These are phyloP conservation scores for Pilasporangium apinafurcum DNA, from an alignment of 352 stramenopile species.

Conservation along the genomic window DNA sequence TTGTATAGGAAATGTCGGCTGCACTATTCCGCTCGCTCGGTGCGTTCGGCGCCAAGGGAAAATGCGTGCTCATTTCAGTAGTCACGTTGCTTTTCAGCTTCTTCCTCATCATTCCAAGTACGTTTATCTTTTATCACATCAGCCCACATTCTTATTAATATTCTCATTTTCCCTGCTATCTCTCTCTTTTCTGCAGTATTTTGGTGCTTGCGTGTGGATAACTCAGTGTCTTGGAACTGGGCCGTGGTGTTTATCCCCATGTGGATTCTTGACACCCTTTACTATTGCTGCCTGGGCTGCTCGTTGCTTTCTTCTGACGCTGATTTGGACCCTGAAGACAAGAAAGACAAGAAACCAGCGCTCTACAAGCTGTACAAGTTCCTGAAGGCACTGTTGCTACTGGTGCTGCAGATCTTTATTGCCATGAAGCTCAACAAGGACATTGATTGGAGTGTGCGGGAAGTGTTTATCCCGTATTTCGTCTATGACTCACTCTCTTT, in stretches of 20 bases:
- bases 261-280: constrained; percentile 68
- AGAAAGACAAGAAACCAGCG: constrained; percentile 27
- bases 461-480: constrained; percentile 77
- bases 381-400: constrained; percentile 67
- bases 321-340: constrained; percentile 52
- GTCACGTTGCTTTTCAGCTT: constrained; percentile 78
- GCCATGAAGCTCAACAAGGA: constrained; percentile 77
- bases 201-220: constrained; percentile 74
- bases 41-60: constrained; percentile 56
- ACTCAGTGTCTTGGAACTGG: constrained; percentile 74
- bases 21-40: constrained; percentile 72
- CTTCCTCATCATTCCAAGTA: constrained; percentile 83
- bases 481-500: constrained; percentile 71
- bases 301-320: constrained; percentile 37
- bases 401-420: constrained; percentile 79
- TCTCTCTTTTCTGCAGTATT: constrained; percentile 42
- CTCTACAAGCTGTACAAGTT: constrained; percentile 79
- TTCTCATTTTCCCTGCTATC: background rate
- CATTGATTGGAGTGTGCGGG: constrained; percentile 46
- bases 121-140: constrained; percentile 4
- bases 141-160: background rate
- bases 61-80: constrained; percentile 60
- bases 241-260: constrained; percentile 73
- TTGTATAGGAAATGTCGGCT: constrained; percentile 36
- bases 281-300: constrained; percentile 75